Evolutionary conservation across 495 filamentous ascomycete species (phyloP), one percentile per base, ranked within the genome.

Genomic region (Xylaria bambusicola): DNA sequence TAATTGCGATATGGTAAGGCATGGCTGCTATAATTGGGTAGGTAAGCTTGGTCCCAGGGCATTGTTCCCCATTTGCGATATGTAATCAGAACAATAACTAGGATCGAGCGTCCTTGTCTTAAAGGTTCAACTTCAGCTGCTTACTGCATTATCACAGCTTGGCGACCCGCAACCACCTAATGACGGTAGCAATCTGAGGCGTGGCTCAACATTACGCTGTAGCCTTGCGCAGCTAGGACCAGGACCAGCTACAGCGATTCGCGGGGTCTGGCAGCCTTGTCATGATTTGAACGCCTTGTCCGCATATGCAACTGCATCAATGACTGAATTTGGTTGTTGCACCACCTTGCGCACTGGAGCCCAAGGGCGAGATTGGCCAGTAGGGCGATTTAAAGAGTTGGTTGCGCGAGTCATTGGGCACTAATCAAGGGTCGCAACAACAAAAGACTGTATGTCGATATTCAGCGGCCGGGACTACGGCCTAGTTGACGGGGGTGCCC

Each of bases 121-220:
- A 23, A 2, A 31, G n/a, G n/a, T 26, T 24, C 38, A 46, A 38
- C 29, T 53, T 66, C 55, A 60, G 65, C 56, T 61, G 51, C 49
- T 59, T 42, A 62, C 61, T 63, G 66, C 67, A 70, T 51, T 24
- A 58, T 51, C 49, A 53, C 48, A 21, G 36, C 57, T 47, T 60
- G 57, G 57, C 49, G 41, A 53, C 41, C 49, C 33, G 49, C 49
- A 45, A 60, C 15, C 48, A 26, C 3, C 35, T 31, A 58, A 21
- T 29, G 9, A 60, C 18, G 23, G 21, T 40, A 27, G 23, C 21
- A 26, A 29, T 53, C 15, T 41, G n/a, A 20, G 3, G 12, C 13
- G 9, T 26, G 1, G 31, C 18, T 40, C 12, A 1, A 24, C 46
- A 27, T 24, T 36, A 15, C 49, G 35, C 21, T 52, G 49, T 60